Evolutionary conservation across 805 yeast genomes (phyloP), one percentile per base, ranked within the genome.

Genomic region (Schwanniomyces vanrijiae): DNA sequence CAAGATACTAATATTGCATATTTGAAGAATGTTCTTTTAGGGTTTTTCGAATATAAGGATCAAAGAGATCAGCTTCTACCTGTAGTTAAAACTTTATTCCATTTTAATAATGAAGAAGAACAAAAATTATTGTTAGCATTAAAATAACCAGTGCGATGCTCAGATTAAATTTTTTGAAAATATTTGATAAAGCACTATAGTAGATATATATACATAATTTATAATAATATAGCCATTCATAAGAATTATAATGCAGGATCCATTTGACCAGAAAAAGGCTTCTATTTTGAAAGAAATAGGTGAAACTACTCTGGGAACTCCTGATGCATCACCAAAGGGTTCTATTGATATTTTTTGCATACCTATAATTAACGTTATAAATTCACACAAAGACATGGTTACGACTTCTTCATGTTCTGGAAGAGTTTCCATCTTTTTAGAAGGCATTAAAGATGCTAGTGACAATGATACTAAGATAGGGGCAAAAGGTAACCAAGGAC

Each of bases 391-490:
- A 0, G 82, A 85, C 52, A 77, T 86, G 82, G 94, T 90, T 9
- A 89, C 96, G 2, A 90, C 96, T 0, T 87, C 95, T 1, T 84
- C 94, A 14, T 90, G 96, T 54, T 88, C 96, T 0, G 96, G 96
- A 2, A 71, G 96, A 57, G 84, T 89, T 1, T 83, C 92, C 47
- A 90, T 90, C 0, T 90, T 86, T 60, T 67, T 86, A 1, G 96
- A 89, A 59, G 96, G 96, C 2, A 63, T 66, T 8, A 87, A 88
- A 55, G 50, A 56, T 28, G 37, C 48, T 16, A 43, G 28, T 2
- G 47, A 47, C 1, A 53, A 57, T 29, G 55, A 50, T 8, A 28
- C 45, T 10, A 80, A 66, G 55, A 78, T 86, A 13, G 94, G 96
- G 1, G 89, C 95, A 3, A 90, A 90, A 59, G 96, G 96, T 8